Evolutionary conservation across 2,329 filamentous ascomycete genomes (phyloP), one percentile per base, ranked within the genome.

Genomic region (Sodiomyces alkalinus): DNA sequence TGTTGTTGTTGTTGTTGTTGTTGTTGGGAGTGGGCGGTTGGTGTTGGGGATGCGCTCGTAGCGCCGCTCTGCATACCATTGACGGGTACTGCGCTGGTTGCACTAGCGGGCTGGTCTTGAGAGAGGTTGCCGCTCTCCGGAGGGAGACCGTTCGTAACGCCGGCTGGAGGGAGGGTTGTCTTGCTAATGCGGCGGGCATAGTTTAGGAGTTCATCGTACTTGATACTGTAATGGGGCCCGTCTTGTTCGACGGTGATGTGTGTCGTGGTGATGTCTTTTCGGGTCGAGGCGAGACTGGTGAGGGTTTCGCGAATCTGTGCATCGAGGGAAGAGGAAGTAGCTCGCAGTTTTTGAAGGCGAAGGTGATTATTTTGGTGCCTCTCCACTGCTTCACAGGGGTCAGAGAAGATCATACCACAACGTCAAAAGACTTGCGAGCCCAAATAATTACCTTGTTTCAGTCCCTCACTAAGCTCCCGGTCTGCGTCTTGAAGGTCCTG

Each of bases 101-200:
- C 30, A 23, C 31, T 38, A 20, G 33, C 28, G 11, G 31, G 33
- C 6, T 31, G 32, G 7, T 43, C 39, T 2, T 37, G 33, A 4
- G 17, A 34, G 3, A 28, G 29, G 3, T 29, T 29, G 18, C 21
- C 17, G 15, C 29, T 16, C 26, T 29, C 27, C 16, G 21, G n/a
- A 13, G 48, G 42, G 13, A 53, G 31, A 14, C 52, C 47, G 36
- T 62, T 60, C 9, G 58, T 49, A 27, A 59, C 56, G 26, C 57
- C 56, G 1, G 69, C 69, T 0, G 75, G 75, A 0, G 82, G 80
- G 9, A 83, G 64, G 1, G 82, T 87, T 38, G 76, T 83, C 47
- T 75, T 79, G 48, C 75, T 79, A 44, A 92, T 90, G 38, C 76
- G 74, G 23, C 77, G 76, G 14, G 81, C 82, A 47, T 82, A 90